Conservation (phyloP, 148 eudicot species). For the Vaccinium vitisidaea region DNA sequence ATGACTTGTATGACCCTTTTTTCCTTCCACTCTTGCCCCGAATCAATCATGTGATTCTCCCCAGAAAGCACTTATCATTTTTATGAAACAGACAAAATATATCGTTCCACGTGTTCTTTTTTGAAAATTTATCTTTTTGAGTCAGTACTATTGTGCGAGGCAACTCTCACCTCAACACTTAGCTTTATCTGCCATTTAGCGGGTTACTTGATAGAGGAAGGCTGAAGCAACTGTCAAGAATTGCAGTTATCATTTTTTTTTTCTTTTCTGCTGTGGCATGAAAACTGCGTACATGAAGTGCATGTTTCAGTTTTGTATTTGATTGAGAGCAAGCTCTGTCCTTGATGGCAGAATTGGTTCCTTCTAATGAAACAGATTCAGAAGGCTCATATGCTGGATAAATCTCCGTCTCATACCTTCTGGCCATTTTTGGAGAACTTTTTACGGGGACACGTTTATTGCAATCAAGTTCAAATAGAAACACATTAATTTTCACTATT, state of each 20-base stretch:
- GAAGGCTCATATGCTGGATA: neutral
- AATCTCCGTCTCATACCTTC: neutral
- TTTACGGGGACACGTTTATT: neutral
- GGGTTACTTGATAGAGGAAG: neutral
- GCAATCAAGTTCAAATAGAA: neutral
- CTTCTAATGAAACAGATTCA: neutral
- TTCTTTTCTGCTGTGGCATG: neutral
- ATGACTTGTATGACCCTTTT: neutral
- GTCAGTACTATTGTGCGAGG: neutral
- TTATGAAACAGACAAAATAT: neutral
- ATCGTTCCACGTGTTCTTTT: neutral
- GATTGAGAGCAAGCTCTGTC: neutral
- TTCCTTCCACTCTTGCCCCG: neutral
- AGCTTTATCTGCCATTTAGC: neutral
- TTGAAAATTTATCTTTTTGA: neutral
- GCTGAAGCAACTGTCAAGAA: neutral
- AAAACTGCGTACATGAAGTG: neutral
- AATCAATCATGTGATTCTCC: neutral
- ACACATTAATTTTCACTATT: neutral
- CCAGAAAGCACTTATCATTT: neutral
- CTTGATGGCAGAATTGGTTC: neutral
- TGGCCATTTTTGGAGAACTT: neutral
- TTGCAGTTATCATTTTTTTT: neutral
- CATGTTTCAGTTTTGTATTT: neutral
- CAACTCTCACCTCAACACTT: neutral